These are phyloP conservation scores for Hypomontagnella monticulosa DNA, from an alignment of 495 filamentous ascomycete species.

Conservation along the genomic window DNA sequence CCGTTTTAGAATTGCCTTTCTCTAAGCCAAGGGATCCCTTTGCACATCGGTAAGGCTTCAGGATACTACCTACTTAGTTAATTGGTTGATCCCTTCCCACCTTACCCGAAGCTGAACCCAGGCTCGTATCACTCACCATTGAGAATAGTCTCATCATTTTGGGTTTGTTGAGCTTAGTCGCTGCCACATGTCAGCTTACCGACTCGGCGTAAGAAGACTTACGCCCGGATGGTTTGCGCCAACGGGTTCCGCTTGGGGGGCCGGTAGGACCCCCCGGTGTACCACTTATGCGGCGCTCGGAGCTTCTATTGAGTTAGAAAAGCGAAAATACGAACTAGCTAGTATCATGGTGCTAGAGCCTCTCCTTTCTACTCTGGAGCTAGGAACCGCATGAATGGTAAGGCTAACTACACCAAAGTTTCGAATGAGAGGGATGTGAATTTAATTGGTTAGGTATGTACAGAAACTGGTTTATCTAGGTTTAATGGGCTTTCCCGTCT, in stretches of 20 bases:
- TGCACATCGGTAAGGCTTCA: neutral
- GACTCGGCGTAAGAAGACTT: neutral
- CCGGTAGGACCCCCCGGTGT: neutral
- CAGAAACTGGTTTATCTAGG: neutral
- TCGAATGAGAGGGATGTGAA: too few species aligned
- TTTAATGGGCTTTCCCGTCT: neutral
- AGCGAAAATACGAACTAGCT: too few species aligned
- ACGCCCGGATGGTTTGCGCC: slow-evolving; percentile 8
- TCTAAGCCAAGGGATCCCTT: neutral
- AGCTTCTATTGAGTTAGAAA: neutral
- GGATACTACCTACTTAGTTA: neutral
- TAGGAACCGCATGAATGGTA: too few species aligned
- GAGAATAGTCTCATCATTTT: neutral
- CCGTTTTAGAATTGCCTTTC: neutral
- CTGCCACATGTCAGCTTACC: slow-evolving; percentile 19
- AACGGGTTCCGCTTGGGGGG: slow-evolving; percentile 9
- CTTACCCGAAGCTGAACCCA: neutral
- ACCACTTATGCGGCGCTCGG: neutral
- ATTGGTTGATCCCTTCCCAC: neutral
- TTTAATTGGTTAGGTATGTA: neutral
- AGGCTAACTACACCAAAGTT: too few species aligned
- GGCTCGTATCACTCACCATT: slow-evolving; percentile 2
- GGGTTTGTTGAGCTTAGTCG: neutral
- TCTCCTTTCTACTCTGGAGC: too few species aligned
- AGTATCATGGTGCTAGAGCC: too few species aligned